Conservation (phyloP, 2,329 filamentous ascomycete species). For the Pseudogymnoascus sp. region DNA sequence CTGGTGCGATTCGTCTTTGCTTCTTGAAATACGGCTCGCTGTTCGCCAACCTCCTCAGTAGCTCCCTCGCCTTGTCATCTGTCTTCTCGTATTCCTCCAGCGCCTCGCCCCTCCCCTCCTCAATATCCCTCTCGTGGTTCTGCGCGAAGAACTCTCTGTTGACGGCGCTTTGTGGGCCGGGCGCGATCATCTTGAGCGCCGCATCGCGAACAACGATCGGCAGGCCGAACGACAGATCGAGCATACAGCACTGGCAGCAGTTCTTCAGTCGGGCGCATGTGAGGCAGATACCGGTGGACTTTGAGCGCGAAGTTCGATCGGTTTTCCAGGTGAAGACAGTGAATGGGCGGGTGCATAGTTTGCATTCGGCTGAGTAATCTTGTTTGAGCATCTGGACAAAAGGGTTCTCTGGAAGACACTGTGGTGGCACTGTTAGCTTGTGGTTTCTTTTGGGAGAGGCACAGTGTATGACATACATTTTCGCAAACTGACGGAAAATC, state of each 20-base stretch:
- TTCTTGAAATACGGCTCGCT: slow-evolving; percentile 96
- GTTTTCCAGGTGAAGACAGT: slow-evolving; percentile 94
- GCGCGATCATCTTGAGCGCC: slow-evolving; percentile 94
- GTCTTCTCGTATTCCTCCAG: slow-evolving; percentile 93
- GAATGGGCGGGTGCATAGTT: slow-evolving; percentile 84
- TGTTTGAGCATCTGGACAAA: slow-evolving; percentile 99
- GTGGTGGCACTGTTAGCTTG: not conserved
- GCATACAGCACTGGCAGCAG: slow-evolving; percentile 98
- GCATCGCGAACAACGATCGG: slow-evolving; percentile 94
- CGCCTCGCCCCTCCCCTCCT: slow-evolving; percentile 73
- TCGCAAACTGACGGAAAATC: slow-evolving; percentile 74
- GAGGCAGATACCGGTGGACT: slow-evolving; percentile 89
- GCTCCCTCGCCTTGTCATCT: slow-evolving; percentile 89
- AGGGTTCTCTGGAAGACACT: slow-evolving; percentile 93
- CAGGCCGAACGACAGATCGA: slow-evolving; percentile 91
- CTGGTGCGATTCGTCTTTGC: slow-evolving; percentile 66
- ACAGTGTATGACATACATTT: not conserved
- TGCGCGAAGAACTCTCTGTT: slow-evolving; percentile 98
- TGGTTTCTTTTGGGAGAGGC: not conserved
- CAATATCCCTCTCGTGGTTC: slow-evolving; percentile 91
- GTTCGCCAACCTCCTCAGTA: slow-evolving; percentile 75
- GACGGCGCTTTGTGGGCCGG: slow-evolving; percentile 83
- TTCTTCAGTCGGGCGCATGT: slow-evolving; percentile 97
- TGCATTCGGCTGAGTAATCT: slow-evolving; percentile 73
- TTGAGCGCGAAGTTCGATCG: slow-evolving; percentile 84